These are phyloP conservation scores for Torulaspora franciscae DNA, from an alignment of 805 yeast species.

Conservation along the genomic window DNA sequence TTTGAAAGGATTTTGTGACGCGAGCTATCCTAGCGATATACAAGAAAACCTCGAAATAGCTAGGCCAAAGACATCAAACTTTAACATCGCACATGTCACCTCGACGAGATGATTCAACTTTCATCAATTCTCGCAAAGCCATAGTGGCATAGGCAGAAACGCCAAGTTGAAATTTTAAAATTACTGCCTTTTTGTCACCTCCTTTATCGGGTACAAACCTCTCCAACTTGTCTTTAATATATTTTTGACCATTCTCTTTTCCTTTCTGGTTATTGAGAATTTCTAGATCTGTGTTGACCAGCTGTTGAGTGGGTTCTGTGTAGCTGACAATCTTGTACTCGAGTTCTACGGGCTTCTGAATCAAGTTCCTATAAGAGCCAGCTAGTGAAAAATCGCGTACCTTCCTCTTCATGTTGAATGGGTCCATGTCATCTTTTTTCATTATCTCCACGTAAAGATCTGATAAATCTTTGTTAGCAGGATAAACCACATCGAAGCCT, in stretches of 20 bases:
- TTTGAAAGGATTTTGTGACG: slow-evolving; percentile 3
- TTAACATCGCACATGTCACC: slow-evolving; percentile 45
- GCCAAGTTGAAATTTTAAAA: slow-evolving; percentile 71
- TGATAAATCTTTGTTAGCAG: slow-evolving; percentile 56
- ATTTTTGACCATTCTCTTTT: slow-evolving; percentile 32
- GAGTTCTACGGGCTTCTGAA: slow-evolving; percentile 60
- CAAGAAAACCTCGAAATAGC: neutral
- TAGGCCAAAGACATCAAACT: slow-evolving; percentile 8
- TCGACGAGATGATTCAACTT: slow-evolving; percentile 59
- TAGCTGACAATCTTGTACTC: slow-evolving; percentile 63
- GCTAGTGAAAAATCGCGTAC: slow-evolving; percentile 86
- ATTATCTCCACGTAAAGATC: slow-evolving; percentile 65
- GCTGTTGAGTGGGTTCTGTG: slow-evolving; percentile 56
- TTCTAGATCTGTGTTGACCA: slow-evolving; percentile 76
- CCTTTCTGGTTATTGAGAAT: slow-evolving; percentile 40
- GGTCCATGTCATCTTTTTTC: slow-evolving; percentile 79
- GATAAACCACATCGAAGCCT: slow-evolving; percentile 88
- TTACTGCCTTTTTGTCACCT: slow-evolving; percentile 59
- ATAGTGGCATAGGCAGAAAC: slow-evolving; percentile 94
- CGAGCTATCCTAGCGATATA: neutral
- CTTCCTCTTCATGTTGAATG: slow-evolving; percentile 75
- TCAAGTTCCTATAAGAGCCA: slow-evolving; percentile 77
- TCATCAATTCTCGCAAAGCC: slow-evolving; percentile 91
- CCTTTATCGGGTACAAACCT: slow-evolving; percentile 36
- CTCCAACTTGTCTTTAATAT: slow-evolving; percentile 29